Percentiles rank a stretch among this genome's conserved stretches.
Evolutionary conservation across 192 early-diverging fungal genomes (phyloP).

Genomic region (Funneliformis geosporum): DNA sequence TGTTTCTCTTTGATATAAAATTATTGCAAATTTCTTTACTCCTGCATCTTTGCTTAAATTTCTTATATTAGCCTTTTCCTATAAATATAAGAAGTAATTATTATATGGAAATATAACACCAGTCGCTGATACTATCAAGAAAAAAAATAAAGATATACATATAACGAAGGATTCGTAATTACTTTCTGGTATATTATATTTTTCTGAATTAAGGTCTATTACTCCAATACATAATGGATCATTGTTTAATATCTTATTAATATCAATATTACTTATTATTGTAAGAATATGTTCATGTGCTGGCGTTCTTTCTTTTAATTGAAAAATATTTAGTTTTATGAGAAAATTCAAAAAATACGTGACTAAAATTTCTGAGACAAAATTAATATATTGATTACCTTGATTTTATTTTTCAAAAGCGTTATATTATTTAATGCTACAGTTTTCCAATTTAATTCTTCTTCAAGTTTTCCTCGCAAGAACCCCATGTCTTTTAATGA

Average conservation of each 20-base stretch:
- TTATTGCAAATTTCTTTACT: conserved; percentile 9
- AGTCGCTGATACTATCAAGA: background rate
- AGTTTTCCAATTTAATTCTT: too few species aligned
- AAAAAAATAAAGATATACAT: background rate
- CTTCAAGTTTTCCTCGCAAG: too few species aligned
- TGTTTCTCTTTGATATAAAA: conserved; percentile 1
- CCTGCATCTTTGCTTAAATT: background rate
- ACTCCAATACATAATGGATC: conserved; percentile 21
- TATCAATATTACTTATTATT: background rate
- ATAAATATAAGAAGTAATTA: background rate
- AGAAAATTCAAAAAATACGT: too few species aligned
- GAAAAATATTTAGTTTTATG: background rate
- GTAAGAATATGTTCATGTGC: background rate
- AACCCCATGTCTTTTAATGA: too few species aligned
- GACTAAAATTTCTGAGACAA: too few species aligned
- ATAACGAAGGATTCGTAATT: background rate
- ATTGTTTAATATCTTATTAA: conserved; percentile 9
- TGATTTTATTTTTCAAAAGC: background rate
- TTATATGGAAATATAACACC: background rate
- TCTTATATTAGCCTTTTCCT: conserved; percentile 21
- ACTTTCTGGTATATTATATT: conserved; percentile 18
- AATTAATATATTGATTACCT: background rate
- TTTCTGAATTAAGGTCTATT: conserved; percentile 16
- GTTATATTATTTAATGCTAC: too few species aligned
- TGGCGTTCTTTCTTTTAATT: background rate